Conservation (phyloP, 495 filamentous ascomycete species). For the Neurospora intermedia region DNA sequence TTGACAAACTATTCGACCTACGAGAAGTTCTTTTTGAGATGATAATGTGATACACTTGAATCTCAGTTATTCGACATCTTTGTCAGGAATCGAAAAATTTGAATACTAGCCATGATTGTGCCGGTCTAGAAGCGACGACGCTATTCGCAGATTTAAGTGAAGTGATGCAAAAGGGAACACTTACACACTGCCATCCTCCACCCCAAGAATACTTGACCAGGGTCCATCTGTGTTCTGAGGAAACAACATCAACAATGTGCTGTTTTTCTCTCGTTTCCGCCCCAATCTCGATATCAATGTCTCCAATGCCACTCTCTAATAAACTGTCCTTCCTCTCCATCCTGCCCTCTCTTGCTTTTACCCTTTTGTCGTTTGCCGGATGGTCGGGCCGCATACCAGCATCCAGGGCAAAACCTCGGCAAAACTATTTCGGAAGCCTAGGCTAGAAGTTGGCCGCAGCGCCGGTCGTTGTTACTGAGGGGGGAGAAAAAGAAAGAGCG, state of each 20-base stretch:
- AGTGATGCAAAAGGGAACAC: background rate
- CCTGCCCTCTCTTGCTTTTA: background rate
- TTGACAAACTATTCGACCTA: background rate
- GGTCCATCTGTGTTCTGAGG: background rate
- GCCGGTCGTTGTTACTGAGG: background rate
- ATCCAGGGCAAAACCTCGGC: background rate
- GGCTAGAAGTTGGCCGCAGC: background rate
- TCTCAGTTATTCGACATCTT: background rate
- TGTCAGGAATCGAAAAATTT: too few species aligned
- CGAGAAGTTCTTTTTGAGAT: background rate
- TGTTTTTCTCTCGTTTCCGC: background rate
- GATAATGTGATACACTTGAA: background rate
- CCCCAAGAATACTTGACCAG: background rate
- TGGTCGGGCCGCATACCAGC: background rate
- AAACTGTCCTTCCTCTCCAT: background rate
- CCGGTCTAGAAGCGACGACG: background rate
- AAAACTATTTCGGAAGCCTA: background rate
- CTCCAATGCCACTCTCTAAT: background rate
- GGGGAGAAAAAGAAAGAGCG: background rate
- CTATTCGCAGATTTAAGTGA: background rate
- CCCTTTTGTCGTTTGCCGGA: background rate
- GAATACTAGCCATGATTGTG: background rate
- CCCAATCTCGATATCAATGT: background rate
- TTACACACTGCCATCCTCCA: background rate
- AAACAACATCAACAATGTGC: background rate